Evolutionary conservation across 768 basidiomycete species (phyloP), one percentile per base, ranked within the genome.

Genomic region (Boletus sensibilis): DNA sequence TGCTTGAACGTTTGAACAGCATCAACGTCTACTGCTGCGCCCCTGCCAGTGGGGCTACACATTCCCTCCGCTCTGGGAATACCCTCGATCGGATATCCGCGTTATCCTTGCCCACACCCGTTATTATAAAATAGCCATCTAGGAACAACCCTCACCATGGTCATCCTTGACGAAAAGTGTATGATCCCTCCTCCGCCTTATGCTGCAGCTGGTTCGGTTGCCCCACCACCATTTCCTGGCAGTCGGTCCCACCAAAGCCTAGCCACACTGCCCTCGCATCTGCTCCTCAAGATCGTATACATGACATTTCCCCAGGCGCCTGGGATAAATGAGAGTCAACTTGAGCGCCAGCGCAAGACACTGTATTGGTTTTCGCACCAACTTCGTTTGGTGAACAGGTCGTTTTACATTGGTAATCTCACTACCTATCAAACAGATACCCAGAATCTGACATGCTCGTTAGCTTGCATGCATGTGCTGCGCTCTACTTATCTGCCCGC

Each of bases 401-500:
- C 82, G 5, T 74, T 91, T 52, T 92, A 90, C 69, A 78, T 85
- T n/a, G 86, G 85, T 84, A 31, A 53, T 29, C 21, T 1, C 23
- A 9, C 18, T 33, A 16, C 1, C 9, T 35, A 35, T 50, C 37
- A 9, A 2, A 49, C 3, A n/a, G 35, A 48, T 11, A 6, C 40
- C 16, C 42, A 2, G 27, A 37, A 39, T 29, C 58, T 63, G 35
- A 58, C 50, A 48, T 33, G 8, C 31, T 42, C 20, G 1, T 34
- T 20, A 86, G 87, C 89, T 13, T 89, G 82, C 71, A 92, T 91
- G 90, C 85, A 92, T 62, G 80, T 92, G 57, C 78, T 94, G 5
- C 82, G 92, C 37, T 87, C 86, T 0, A 83, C 84, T 0, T 92
- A 91, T 69, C 75, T 93, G 41, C 81, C 84, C 7, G 74, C 81